phyloP scores from a whole-genome alignment of 2,329 filamentous ascomycete species.

The Trichoderma aggressivum region DNA sequence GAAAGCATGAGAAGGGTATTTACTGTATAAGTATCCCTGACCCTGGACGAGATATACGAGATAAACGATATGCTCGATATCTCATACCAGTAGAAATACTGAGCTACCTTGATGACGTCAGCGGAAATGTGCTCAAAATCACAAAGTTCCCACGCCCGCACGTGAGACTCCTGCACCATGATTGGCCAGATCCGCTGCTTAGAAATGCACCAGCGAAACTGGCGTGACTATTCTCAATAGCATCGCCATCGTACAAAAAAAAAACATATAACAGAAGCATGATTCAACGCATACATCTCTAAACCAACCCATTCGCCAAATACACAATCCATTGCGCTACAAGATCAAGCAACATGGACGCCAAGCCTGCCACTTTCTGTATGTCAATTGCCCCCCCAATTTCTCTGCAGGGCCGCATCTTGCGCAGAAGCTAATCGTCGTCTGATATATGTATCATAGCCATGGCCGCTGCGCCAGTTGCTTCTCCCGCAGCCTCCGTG shows the following conservation, averaged over 20 bases:
- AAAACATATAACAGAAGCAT: conserved; percentile 9
- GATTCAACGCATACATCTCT: conserved; percentile 17
- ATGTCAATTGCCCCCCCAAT: conserved; percentile 14
- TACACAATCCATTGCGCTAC: conserved; percentile 11
- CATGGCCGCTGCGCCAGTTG: conserved; percentile 26
- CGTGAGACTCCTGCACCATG: conserved; percentile 27
- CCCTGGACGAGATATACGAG: not conserved
- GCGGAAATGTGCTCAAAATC: conserved; percentile 18
- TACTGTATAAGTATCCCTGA: too few relatives aligned
- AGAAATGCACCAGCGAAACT: conserved; percentile 28
- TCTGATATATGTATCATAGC: conserved; percentile 22
- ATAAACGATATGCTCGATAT: not conserved
- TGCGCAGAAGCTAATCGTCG: conserved; percentile 16
- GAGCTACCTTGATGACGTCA: conserved; percentile 27
- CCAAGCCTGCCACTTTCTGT: conserved; percentile 30
- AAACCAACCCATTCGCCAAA: not conserved
- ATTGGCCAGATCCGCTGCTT: conserved; percentile 30
- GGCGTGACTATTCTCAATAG: conserved; percentile 12
- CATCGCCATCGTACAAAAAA: conserved; percentile 23
- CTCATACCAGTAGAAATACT: not conserved
- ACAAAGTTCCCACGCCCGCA: conserved; percentile 27
- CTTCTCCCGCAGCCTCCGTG: conserved; percentile 31
- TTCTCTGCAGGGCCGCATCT: not conserved
- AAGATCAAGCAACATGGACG: conserved; percentile 32
- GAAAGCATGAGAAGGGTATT: too few relatives aligned